Base-by-base conservation (phyloP, 306 rosid species). In the Astragalus membranaceus region DNA sequence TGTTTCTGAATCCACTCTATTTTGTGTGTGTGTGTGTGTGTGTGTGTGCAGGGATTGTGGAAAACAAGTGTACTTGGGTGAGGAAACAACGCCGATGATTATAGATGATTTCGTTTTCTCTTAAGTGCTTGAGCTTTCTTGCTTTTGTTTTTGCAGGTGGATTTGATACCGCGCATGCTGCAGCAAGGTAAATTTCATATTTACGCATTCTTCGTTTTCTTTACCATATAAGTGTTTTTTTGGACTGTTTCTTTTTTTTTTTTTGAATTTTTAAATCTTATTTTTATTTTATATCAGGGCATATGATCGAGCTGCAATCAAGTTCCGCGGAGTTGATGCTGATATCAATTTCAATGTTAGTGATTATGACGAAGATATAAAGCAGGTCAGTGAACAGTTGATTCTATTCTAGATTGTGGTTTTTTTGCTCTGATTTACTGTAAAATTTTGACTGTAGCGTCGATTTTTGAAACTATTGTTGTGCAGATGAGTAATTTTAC, bases 281-380 rank as follows among this genome's bases (percentile, higher is more conserved):
- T 53, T 6, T 32, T 10, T 32, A 32, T 0, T 14, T 36, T 8
- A 37, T 14, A 39, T 67, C 65, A 93, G 98, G 80, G 91, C 98
- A 1, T 93, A 93, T 74, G 98, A 92, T 85, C 91, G 96, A 78
- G 98, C 98, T 69, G 98, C 98, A 0, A 88, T 93, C 48, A 93
- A 88, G 78, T 93, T 93, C 67, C 96, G 98, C 10, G 96, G 98
- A 1, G 53, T 80, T 49, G 90, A 93, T 20, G 98, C 98, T 3
- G 98, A 93, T 87, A 93, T 93, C 52, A 93, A 93, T 78, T 93
- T 90, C 83, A 79, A 54, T 52, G 81, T 90, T 43, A 74, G 86
- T 49, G 96, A 93, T 43, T 93, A 93, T 81, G 91, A 70, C 8
- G 96, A 93, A 47, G 98, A 93, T 69, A 83, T 90, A 58, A 84